Evolutionary conservation across 176 grass and related monocot species (phyloP).

Genomic region (Chrysopogon serrulatus): DNA sequence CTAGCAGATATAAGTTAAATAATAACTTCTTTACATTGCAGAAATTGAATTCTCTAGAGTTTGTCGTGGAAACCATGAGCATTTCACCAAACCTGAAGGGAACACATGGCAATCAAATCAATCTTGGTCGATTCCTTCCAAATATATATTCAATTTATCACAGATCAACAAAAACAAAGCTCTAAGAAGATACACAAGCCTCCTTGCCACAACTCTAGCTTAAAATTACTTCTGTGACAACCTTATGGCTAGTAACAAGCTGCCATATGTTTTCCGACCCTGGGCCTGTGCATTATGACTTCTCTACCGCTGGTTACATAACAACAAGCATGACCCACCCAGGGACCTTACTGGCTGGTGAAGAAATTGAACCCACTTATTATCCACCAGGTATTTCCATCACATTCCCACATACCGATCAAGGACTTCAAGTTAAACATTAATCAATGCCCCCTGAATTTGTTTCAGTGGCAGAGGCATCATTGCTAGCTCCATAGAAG

Average conservation of each 20-base stretch:
- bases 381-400: background rate
- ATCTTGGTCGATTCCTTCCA: no score
- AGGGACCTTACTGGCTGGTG: background rate
- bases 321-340: background rate
- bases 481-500: background rate
- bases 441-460: background rate
- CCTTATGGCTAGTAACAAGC: background rate
- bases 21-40: no score
- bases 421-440: background rate
- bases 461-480: background rate
- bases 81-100: no score
- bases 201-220: no score
- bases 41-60: no score
- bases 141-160: no score
- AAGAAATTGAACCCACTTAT: background rate
- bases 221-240: no score
- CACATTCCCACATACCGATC: background rate
- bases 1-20: no score
- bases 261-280: background rate
- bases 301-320: background rate
- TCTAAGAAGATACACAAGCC: no score
- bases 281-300: background rate
- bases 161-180: no score
- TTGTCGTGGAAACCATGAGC: no score
- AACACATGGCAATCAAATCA: no score